phyloP scores from a whole-genome alignment of 2,329 filamentous ascomycete species.

The Pyrenochaeta sp. region DNA sequence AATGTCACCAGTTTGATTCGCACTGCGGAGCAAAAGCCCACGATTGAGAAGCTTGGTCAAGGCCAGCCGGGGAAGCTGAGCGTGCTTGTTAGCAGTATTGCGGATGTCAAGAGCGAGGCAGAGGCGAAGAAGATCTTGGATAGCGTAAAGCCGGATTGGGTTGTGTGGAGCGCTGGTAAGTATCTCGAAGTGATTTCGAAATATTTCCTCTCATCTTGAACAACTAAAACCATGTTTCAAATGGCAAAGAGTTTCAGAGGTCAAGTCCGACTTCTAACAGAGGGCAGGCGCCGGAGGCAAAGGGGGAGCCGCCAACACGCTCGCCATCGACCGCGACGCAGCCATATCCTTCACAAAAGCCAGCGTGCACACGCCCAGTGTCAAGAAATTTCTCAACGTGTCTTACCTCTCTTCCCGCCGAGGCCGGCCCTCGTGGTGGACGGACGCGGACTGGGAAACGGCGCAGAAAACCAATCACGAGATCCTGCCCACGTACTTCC shows the following conservation, averaged over 20 bases:
- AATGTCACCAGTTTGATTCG: slow-evolving; percentile 81
- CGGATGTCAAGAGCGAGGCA: slow-evolving; percentile 70
- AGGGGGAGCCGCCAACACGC: slow-evolving; percentile 58
- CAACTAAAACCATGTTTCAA: too few relatives aligned
- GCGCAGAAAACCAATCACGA: slow-evolving; percentile 58
- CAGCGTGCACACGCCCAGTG: slow-evolving; percentile 51
- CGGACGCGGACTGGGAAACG: slow-evolving; percentile 54
- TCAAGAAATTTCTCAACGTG: slow-evolving; percentile 64
- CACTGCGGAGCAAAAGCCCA: slow-evolving; percentile 69
- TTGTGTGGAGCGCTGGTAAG: slow-evolving; percentile 73
- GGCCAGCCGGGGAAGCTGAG: slow-evolving; percentile 69
- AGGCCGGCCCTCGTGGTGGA: slow-evolving; percentile 59
- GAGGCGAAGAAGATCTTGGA: slow-evolving; percentile 70
- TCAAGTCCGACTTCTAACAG: slow-evolving; percentile 1
- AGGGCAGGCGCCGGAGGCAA: slow-evolving; percentile 63
- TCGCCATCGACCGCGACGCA: slow-evolving; percentile 62
- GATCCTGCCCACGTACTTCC: slow-evolving; percentile 59
- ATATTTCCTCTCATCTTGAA: not conserved
- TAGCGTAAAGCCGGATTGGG: slow-evolving; percentile 68
- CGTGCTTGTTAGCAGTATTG: slow-evolving; percentile 74
- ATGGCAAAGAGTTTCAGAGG: not conserved
- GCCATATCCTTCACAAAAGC: slow-evolving; percentile 62
- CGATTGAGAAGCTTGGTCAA: slow-evolving; percentile 68
- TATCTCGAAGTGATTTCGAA: not conserved
- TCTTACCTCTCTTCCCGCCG: slow-evolving; percentile 62